A percentile compares a stretch with the other conserved stretches of the same genome.
phyloP scores from a whole-genome alignment of 2,329 filamentous ascomycete species.

The Didymella glomerata region DNA sequence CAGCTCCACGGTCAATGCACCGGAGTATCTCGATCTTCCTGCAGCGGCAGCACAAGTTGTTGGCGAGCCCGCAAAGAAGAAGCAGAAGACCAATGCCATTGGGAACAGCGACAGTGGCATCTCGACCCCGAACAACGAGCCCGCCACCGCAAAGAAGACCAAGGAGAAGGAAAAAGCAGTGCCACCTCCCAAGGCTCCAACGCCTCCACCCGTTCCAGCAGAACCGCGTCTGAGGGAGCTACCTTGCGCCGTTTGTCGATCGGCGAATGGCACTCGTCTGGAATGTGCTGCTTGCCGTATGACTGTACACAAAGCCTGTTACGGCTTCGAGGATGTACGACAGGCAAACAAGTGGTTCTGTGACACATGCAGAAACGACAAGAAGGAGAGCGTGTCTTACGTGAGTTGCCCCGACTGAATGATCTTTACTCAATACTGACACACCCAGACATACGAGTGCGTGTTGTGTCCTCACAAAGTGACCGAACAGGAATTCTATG shows the following conservation, averaged over 20 bases:
- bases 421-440: constrained; percentile 27
- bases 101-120: constrained; percentile 60
- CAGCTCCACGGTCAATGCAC: constrained; percentile 34
- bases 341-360: constrained; percentile 84
- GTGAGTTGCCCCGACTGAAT: constrained; percentile 56
- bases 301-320: constrained; percentile 90
- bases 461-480: constrained; percentile 85
- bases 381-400: constrained; percentile 90
- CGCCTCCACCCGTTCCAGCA: constrained; percentile 74
- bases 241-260: constrained; percentile 85
- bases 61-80: constrained; percentile 67
- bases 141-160: constrained; percentile 52
- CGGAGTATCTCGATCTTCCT: constrained; percentile 42
- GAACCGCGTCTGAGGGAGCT: constrained; percentile 79
- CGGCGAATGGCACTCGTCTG: constrained; percentile 67
- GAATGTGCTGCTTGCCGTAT: constrained; percentile 88
- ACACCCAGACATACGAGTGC: constrained; percentile 80
- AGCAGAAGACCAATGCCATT: constrained; percentile 58
- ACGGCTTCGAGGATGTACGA: constrained; percentile 79
- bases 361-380: constrained; percentile 95
- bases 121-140: constrained; percentile 51
- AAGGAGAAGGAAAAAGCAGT: constrained; percentile 53
- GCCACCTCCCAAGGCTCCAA: constrained; percentile 55
- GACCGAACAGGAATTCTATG: constrained; percentile 84
- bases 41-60: constrained; percentile 34